Conservation (phyloP, 352 stramenopile species). For the Globisporangium barbulae region DNA sequence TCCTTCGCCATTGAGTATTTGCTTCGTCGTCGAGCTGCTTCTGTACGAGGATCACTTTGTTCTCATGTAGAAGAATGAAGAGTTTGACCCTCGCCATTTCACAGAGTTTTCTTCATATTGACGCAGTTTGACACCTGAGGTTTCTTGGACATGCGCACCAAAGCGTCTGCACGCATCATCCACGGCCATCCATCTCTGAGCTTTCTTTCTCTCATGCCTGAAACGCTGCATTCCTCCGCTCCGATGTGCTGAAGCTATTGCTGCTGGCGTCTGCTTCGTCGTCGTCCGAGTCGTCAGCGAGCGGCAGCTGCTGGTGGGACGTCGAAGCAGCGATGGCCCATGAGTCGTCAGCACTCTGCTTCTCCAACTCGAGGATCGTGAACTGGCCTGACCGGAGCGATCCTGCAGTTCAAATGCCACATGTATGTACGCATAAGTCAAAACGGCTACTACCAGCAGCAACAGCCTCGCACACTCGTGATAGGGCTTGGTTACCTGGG, state of each 20-base stretch:
- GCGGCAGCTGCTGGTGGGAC: conserved; percentile 35
- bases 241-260: not conserved
- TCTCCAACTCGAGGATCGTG: conserved; percentile 67
- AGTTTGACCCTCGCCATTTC: too few relatives aligned
- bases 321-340: conserved; percentile 48
- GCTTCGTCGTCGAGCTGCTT: too few relatives aligned
- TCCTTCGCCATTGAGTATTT: too few relatives aligned
- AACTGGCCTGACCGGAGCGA: conserved; percentile 70
- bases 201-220: too few relatives aligned
- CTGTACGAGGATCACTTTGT: too few relatives aligned
- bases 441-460: not conserved
- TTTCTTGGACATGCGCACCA: too few relatives aligned
- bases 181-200: too few relatives aligned
- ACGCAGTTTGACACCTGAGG: too few relatives aligned
- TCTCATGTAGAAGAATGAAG: too few relatives aligned
- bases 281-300: conserved; percentile 17
- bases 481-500: conserved; percentile 31
- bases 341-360: conserved; percentile 38
- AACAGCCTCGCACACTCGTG: not conserved
- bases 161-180: too few relatives aligned
- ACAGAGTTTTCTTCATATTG: too few relatives aligned
- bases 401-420: conserved; percentile 25
- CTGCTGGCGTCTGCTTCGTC: not conserved
- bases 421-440: not conserved
- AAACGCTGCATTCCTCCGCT: not conserved